A percentile compares a stretch with the other conserved stretches of the same genome.
These are phyloP conservation scores for Fusarium heterosporum DNA, from an alignment of 2,329 filamentous ascomycete genomes.

Conservation along the genomic window DNA sequence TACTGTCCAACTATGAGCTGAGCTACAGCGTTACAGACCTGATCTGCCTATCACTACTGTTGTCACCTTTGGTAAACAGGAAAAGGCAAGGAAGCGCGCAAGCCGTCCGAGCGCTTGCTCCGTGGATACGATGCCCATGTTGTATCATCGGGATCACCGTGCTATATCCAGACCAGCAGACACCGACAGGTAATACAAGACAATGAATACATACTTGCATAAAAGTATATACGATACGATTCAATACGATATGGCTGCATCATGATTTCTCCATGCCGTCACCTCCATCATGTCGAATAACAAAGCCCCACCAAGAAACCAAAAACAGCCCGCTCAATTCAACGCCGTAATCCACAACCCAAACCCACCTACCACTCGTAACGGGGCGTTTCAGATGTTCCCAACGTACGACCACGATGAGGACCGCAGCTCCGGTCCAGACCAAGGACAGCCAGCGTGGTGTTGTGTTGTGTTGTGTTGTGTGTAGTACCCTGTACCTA, in stretches of 20 bases:
- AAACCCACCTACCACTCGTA: conserved; percentile 26
- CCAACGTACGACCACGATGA: conserved; percentile 32
- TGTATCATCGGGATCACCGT: conserved; percentile 33
- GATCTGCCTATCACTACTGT: neutral
- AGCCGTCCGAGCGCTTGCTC: conserved; percentile 34
- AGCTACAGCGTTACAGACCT: conserved; percentile 33
- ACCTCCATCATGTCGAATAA: conserved; percentile 21
- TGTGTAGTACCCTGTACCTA: neutral
- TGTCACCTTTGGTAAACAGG: conserved; percentile 6
- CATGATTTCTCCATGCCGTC: conserved; percentile 42
- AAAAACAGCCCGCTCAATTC: conserved; percentile 4
- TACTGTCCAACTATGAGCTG: conserved; percentile 32
- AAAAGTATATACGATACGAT: conserved; percentile 16
- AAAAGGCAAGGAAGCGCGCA: conserved; percentile 30
- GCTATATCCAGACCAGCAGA: conserved; percentile 16
- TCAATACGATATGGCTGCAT: conserved; percentile 29
- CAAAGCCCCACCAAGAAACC: conserved; percentile 19
- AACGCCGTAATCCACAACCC: neutral
- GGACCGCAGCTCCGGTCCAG: conserved; percentile 28
- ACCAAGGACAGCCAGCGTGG: conserved; percentile 1
- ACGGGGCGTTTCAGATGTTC: conserved; percentile 31
- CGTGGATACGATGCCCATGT: conserved; percentile 33
- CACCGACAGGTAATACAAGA: neutral
- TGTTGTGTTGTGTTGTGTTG: neutral
- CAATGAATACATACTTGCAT: neutral